These are phyloP conservation scores for Penicillium parvum DNA, from an alignment of 495 filamentous ascomycete genomes.

Conservation along the genomic window DNA sequence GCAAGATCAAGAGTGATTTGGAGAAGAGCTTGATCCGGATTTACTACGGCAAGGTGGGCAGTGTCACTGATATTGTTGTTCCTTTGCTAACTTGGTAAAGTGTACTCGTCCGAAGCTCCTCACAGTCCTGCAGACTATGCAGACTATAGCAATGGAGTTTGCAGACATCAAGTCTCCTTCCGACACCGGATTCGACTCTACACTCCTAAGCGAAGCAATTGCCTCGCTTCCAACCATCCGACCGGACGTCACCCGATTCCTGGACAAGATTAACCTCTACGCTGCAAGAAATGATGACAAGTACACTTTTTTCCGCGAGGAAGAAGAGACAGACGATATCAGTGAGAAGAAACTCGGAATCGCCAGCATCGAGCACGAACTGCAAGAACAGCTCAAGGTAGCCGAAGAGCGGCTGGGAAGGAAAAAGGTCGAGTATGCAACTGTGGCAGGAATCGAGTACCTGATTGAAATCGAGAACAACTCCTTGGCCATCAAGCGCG, in stretches of 20 bases:
- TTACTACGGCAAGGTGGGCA: constrained; percentile 77
- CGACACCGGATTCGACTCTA: constrained; percentile 71
- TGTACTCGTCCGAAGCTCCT: constrained; percentile 90
- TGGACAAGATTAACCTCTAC: constrained; percentile 81
- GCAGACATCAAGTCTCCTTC: constrained; percentile 55
- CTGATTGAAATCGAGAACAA: constrained; percentile 85
- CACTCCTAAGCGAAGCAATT: constrained; percentile 67
- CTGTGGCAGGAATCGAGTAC: constrained; percentile 87
- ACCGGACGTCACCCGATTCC: constrained; percentile 61
- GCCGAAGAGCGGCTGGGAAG: constrained; percentile 67
- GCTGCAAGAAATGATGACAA: constrained; percentile 87
- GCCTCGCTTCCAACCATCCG: constrained; percentile 71
- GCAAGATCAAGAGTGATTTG: constrained; percentile 71
- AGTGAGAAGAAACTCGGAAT: constrained; percentile 88
- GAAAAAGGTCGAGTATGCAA: constrained; percentile 69
- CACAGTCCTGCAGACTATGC: constrained; percentile 75
- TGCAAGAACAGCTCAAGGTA: constrained; percentile 67
- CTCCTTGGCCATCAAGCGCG: constrained; percentile 63
- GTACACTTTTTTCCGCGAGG: constrained; percentile 86
- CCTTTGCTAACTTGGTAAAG: constrained; percentile 33
- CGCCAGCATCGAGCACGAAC: constrained; percentile 79
- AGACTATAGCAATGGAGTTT: constrained; percentile 73
- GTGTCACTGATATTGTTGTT: not conserved
- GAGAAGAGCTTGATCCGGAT: constrained; percentile 92
- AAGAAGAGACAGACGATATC: constrained; percentile 80